A percentile compares a stretch with the other conserved stretches of the same genome.
Evolutionary conservation across 352 stramenopile genomes (phyloP).

Genomic region (Globisporangium uncinulatum): DNA sequence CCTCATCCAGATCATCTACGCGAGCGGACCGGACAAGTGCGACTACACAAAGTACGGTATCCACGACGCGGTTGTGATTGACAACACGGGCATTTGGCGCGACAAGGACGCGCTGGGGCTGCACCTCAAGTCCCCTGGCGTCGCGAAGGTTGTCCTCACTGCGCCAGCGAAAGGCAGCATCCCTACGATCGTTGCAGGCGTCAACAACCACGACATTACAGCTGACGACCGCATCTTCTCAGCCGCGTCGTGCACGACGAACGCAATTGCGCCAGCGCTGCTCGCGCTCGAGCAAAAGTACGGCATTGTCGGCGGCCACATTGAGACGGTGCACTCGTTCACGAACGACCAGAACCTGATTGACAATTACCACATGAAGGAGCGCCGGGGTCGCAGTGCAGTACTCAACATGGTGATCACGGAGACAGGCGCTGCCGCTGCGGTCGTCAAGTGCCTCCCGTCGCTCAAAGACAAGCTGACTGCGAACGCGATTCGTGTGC

Average conservation of each 20-base stretch:
- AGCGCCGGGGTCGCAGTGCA: conserved; percentile 76
- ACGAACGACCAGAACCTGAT: conserved; percentile 89
- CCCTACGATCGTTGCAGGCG: conserved; percentile 72
- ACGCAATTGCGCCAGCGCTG: conserved; percentile 76
- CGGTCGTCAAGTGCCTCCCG: conserved; percentile 89
- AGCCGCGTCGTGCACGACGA: conserved; percentile 81
- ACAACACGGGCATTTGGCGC: conserved; percentile 85
- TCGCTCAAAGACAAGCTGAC: conserved; percentile 96
- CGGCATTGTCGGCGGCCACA: conserved; percentile 76
- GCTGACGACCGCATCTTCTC: conserved; percentile 61
- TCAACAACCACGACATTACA: conserved; percentile 73
- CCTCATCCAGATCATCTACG: conserved; percentile 86
- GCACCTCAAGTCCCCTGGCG: conserved; percentile 72
- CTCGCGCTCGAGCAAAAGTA: conserved; percentile 78
- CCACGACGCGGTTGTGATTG: conserved; percentile 84
- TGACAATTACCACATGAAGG: conserved; percentile 87
- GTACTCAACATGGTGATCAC: conserved; percentile 90
- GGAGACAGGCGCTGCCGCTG: conserved; percentile 74
- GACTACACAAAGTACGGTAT: conserved; percentile 88
- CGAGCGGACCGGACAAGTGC: conserved; percentile 75
- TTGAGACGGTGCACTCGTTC: conserved; percentile 89
- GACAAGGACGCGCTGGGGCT: conserved; percentile 57
- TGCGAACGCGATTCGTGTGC: conserved; percentile 97
- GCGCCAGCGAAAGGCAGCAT: conserved; percentile 70
- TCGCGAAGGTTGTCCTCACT: conserved; percentile 78